A percentile compares a stretch with the other conserved stretches of the same genome.
These are phyloP conservation scores for Suaeda aralocaspica DNA, from an alignment of 148 eudicot genomes.

Conservation along the genomic window DNA sequence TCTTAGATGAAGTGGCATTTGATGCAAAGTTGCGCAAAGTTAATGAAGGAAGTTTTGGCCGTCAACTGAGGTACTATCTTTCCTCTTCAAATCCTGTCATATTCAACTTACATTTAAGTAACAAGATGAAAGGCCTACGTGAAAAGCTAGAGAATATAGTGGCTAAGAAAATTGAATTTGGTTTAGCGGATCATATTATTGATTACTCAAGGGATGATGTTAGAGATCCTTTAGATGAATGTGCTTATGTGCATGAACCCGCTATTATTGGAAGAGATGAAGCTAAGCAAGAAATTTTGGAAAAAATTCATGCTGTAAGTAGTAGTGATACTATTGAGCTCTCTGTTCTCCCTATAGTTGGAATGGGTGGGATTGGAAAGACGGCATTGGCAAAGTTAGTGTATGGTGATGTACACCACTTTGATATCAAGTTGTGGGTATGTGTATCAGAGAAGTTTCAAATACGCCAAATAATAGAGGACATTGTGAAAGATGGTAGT, in stretches of 20 bases:
- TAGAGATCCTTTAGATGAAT: conserved; percentile 20
- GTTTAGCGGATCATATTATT: too few relatives aligned
- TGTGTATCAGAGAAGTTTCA: conserved; percentile 25
- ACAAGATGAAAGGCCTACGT: too few relatives aligned
- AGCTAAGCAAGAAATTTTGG: conserved; percentile 8
- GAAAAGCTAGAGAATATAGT: too few relatives aligned
- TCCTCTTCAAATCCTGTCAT: neutral
- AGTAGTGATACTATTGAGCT: neutral
- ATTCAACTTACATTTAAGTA: too few relatives aligned
- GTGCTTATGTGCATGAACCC: neutral
- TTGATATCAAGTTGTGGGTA: conserved; percentile 31
- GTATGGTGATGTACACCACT: conserved; percentile 16
- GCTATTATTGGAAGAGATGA: conserved; percentile 23
- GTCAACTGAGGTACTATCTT: neutral
- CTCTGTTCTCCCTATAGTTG: conserved; percentile 26
- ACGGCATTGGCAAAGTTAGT: conserved; percentile 29
- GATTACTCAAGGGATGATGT: too few relatives aligned
- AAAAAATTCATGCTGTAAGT: neutral
- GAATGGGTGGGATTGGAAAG: conserved; percentile 37
- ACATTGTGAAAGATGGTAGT: conserved; percentile 15
- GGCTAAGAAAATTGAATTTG: too few relatives aligned
- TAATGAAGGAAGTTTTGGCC: neutral
- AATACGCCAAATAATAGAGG: neutral
- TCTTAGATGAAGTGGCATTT: conserved; percentile 1
- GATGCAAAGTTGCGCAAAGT: neutral